Evolutionary conservation across 2,329 filamentous ascomycete species (phyloP).

Genomic region (Diplodia sapinea): DNA sequence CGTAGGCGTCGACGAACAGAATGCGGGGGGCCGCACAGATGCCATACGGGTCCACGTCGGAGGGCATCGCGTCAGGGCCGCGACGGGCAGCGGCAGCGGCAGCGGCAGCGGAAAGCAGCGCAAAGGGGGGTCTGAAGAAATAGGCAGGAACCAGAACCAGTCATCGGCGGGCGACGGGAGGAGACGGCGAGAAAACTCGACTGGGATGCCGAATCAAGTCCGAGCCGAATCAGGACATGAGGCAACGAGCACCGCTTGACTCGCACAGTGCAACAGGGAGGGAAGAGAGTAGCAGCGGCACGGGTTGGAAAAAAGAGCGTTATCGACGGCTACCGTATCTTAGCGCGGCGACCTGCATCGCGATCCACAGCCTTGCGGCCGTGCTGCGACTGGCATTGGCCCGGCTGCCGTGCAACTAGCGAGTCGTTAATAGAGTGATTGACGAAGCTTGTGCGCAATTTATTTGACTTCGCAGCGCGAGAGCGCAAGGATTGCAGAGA

Average conservation of each 20-base stretch:
- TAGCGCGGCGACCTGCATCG: slow-evolving; percentile 7
- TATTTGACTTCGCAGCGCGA: too few species aligned
- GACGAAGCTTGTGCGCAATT: too few species aligned
- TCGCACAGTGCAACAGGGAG: background rate
- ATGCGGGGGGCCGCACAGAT: slow-evolving; percentile 54
- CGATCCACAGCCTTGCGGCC: slow-evolving; percentile 5
- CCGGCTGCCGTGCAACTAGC: background rate
- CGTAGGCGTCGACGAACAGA: slow-evolving; percentile 92
- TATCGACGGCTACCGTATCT: background rate
- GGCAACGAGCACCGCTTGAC: background rate
- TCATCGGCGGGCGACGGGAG: slow-evolving; percentile 1
- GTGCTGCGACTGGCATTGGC: background rate
- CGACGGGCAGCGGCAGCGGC: too few species aligned
- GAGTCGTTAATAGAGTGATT: background rate
- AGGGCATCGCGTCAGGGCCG: background rate
- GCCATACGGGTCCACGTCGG: slow-evolving; percentile 21
- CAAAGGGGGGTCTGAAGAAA: background rate
- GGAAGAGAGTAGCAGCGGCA: background rate
- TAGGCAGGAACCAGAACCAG: background rate
- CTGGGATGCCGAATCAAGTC: slow-evolving; percentile 5
- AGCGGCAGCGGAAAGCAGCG: background rate
- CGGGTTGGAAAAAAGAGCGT: background rate
- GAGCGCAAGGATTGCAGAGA: background rate
- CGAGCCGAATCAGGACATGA: slow-evolving; percentile 18
- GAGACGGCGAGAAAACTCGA: background rate